Evolutionary conservation across 78 protist genomes (phyloP).

Genomic region (Monosiga brevicollis): DNA sequence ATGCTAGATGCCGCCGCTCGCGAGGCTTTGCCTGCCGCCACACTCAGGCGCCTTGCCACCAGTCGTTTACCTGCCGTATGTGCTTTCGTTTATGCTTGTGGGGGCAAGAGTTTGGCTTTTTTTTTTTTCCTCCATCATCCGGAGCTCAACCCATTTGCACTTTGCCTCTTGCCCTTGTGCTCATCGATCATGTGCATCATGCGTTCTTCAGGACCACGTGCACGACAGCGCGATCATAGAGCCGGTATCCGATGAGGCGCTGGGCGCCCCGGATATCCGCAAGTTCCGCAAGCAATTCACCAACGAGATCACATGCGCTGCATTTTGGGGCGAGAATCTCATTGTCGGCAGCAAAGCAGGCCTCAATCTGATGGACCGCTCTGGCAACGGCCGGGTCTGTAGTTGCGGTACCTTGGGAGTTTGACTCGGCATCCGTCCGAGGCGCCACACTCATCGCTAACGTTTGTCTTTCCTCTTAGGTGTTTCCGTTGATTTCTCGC

Average conservation of each 20-base stretch:
- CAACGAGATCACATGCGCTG: neutral
- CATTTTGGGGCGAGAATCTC: neutral
- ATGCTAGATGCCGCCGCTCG: too few species aligned
- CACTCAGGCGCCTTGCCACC: too few species aligned
- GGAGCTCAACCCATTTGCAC: neutral
- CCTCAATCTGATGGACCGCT: neutral
- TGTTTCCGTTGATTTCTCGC: neutral
- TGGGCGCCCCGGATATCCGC: neutral
- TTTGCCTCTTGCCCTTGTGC: neutral
- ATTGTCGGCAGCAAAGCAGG: neutral
- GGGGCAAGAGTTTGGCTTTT: neutral
- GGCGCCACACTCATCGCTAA: too few species aligned
- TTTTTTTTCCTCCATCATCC: neutral
- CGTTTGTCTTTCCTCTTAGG: too few species aligned
- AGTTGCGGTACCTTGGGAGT: too few species aligned
- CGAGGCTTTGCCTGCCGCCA: too few species aligned
- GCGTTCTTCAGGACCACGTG: neutral
- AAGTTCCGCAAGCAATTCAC: neutral
- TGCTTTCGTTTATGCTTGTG: neutral
- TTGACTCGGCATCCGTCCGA: too few species aligned
- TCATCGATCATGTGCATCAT: neutral
- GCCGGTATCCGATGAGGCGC: too few species aligned
- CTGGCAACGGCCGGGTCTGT: neutral
- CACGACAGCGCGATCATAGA: too few species aligned
- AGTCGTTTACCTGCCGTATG: too few species aligned